phyloP scores from a whole-genome alignment of 73 alveolate genomes.

The Paramecium sonneborni region DNA sequence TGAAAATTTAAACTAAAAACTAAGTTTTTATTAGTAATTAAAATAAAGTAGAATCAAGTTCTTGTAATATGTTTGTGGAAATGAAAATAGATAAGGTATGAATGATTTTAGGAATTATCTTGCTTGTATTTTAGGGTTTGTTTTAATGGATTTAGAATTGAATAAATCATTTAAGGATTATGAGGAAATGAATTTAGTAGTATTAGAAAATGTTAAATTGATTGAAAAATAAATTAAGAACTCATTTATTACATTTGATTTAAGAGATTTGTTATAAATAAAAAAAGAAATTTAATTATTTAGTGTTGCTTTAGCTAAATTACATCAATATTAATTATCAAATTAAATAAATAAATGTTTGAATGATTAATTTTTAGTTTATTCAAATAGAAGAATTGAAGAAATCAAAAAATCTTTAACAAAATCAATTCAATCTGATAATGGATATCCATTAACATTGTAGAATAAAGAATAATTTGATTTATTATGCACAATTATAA shows the following conservation, averaged over 20 bases:
- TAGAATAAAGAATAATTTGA: slow-evolving; percentile 12
- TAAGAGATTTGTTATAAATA: background rate
- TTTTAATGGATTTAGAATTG: slow-evolving; percentile 30
- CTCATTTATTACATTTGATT: background rate
- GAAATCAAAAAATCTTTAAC: background rate
- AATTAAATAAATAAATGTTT: slow-evolving; percentile 1
- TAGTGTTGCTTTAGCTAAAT: slow-evolving; percentile 22
- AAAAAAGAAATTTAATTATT: slow-evolving; percentile 24
- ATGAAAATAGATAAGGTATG: background rate
- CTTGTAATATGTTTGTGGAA: background rate
- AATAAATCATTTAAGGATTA: slow-evolving; percentile 17
- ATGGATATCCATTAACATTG: background rate
- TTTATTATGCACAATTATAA: background rate
- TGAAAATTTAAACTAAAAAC: background rate
- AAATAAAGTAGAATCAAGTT: background rate
- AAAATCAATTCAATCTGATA: background rate
- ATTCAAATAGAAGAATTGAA: slow-evolving; percentile 51
- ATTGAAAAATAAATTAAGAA: slow-evolving; percentile 27
- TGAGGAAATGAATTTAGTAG: slow-evolving; percentile 31
- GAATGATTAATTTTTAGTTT: slow-evolving; percentile 29
- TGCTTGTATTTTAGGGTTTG: background rate
- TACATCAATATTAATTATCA: background rate
- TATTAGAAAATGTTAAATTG: background rate
- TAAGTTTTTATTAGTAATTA: background rate
- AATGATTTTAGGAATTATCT: slow-evolving; percentile 25